A percentile compares a stretch with the other conserved stretches of the same genome.
Conservation (phyloP, 306 rosid species). For the Fragaria nilgerrensis region DNA sequence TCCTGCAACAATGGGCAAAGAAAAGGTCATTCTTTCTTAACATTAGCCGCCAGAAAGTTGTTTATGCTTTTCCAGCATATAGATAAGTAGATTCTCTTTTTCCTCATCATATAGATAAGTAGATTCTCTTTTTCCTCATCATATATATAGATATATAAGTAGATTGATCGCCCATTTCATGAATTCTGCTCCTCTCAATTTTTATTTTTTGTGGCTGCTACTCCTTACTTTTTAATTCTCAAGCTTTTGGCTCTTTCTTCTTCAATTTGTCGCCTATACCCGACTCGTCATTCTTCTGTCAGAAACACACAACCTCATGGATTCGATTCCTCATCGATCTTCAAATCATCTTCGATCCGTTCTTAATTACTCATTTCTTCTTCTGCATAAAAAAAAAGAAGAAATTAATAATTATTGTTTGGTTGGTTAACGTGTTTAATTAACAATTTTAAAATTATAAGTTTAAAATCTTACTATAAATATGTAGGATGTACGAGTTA, state of each 20-base stretch:
- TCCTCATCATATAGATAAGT: background rate
- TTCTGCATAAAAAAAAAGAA: background rate
- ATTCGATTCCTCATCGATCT: background rate
- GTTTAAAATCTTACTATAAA: too few relatives aligned
- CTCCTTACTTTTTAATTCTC: background rate
- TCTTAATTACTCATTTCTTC: background rate
- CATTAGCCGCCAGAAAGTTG: background rate
- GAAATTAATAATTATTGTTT: background rate
- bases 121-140: background rate
- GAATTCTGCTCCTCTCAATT: background rate
- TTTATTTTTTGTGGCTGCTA: background rate
- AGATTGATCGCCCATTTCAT: background rate
- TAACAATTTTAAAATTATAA: too few relatives aligned
- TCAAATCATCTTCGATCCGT: background rate
- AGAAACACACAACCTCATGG: background rate
- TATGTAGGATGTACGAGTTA: rapidly evolving
- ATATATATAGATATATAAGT: too few relatives aligned
- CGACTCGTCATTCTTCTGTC: constrained; percentile 1
- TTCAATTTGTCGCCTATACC: background rate
- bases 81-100: too few relatives aligned
- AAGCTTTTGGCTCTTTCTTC: background rate
- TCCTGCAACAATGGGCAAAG: constrained; percentile 4
- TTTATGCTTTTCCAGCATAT: background rate
- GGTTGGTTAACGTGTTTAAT: too few relatives aligned
- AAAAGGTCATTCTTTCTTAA: background rate